These are phyloP conservation scores for Tilletia setariae DNA, from an alignment of 1,284 basidiomycete genomes.

Conservation along the genomic window DNA sequence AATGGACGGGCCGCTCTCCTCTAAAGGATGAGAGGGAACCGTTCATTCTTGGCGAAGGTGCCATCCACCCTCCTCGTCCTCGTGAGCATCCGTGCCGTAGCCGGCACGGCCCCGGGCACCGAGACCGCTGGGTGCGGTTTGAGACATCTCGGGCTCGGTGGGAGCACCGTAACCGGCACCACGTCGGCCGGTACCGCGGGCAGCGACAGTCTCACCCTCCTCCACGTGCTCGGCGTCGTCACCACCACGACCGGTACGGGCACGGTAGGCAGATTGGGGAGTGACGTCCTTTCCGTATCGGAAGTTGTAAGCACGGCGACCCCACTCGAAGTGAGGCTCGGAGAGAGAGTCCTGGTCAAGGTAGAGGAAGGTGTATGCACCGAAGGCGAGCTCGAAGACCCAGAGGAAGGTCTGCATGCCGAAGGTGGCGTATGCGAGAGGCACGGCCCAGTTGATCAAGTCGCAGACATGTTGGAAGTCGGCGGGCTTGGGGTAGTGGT, in stretches of 20 bases:
- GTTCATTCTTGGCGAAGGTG: constrained; percentile 4
- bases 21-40: too few species aligned
- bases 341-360: constrained; percentile 60
- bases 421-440: constrained; percentile 54
- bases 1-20: not conserved
- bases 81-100: constrained; percentile 4
- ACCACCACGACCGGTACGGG: not conserved
- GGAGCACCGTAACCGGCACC: constrained; percentile 4
- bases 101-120: constrained; percentile 8
- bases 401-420: constrained; percentile 50
- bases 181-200: not conserved
- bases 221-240: not conserved
- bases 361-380: constrained; percentile 53
- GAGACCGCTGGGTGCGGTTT: constrained; percentile 7
- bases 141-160: constrained; percentile 6
- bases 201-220: not conserved
- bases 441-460: constrained; percentile 52
- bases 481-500: constrained; percentile 53
- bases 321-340: constrained; percentile 52
- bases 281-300: constrained; percentile 11
- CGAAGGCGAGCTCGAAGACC: constrained; percentile 40
- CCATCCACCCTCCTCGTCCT: constrained; percentile 13
- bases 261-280: not conserved
- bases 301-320: constrained; percentile 49
- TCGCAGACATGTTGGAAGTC: constrained; percentile 54